A percentile compares a stretch with the other conserved stretches of the same genome.
Evolutionary conservation across 352 stramenopile species (phyloP).

Genomic region (Phytophthora parvispora): DNA sequence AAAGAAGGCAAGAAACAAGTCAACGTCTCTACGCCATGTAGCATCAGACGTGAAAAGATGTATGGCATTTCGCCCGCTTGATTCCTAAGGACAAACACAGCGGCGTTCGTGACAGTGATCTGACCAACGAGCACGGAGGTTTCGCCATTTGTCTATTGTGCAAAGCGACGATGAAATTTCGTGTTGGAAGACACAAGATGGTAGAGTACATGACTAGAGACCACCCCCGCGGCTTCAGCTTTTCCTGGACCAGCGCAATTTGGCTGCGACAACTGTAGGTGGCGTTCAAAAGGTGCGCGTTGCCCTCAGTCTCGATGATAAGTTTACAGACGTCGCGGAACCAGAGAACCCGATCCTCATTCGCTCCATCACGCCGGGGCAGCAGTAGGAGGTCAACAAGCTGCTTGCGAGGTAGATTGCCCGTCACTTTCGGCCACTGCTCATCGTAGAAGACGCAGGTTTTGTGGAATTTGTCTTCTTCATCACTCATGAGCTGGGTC

Average conservation of each 20-base stretch:
- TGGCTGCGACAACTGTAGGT: not conserved
- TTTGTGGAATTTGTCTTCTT: not conserved
- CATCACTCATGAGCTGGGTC: not conserved
- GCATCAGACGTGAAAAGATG: slow-evolving; percentile 4
- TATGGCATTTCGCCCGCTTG: slow-evolving; percentile 8
- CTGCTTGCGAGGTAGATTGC: not conserved
- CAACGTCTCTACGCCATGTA: slow-evolving; percentile 1
- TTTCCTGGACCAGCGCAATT: not conserved
- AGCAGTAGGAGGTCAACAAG: not conserved
- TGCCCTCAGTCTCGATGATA: not conserved
- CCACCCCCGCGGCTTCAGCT: not conserved
- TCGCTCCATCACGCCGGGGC: not conserved
- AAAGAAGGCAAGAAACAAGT: not conserved
- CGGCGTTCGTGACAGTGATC: not conserved
- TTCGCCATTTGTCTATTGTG: slow-evolving; percentile 3
- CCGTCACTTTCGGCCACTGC: not conserved
- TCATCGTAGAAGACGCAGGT: not conserved
- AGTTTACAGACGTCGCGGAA: not conserved
- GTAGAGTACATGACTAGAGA: not conserved
- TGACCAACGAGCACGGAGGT: slow-evolving; percentile 3
- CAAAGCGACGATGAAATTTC: slow-evolving; percentile 1
- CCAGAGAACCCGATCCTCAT: not conserved
- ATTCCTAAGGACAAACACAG: not conserved
- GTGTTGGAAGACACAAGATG: slow-evolving; percentile 12
- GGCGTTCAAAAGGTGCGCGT: not conserved